Base-by-base conservation (phyloP, 768 basidiomycete genomes). In the Gyrodon lividus region DNA sequence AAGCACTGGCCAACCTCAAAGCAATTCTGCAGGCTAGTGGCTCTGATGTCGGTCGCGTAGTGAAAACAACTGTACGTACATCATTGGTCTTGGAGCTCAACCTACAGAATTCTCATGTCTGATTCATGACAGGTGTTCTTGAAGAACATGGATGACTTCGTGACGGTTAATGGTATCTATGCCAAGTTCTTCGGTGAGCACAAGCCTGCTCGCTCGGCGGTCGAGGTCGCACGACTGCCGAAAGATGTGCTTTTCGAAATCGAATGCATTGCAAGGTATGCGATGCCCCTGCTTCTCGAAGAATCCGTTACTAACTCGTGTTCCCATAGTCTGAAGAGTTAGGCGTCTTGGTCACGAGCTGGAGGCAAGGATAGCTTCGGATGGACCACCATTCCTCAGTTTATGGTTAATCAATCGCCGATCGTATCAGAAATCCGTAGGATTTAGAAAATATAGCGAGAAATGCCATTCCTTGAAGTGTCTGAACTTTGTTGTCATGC, bases 201-300 rank as follows among this genome's bases (percentile, higher is more conserved):
- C 74, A 94, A 90, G 70, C 96, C 97, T 42, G 94, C 97, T 4
- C 78, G 97, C 55, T 93, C 93, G 26, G 84, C 89, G 28, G 91
- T 99, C 46, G 92, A 98, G 74, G 92, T 93, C 28, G 76, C 87
- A 30, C 77, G 92, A 40, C 78, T 98, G 47, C 96, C 96, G 9
- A 91, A 87, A 67, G 90, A 93, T 62, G 95, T 92, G 8, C 76
- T 95, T 31, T 84, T 97, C 45, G 96, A 98, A 77, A 81, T 98
- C 49, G 96, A 98, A 71, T 85, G 82, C 54, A 87, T 94, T 68
- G 91, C 85, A 12, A 86, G 84, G 86, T 85, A 59, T 47, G 80
- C 59, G 8, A 19, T 2, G 17, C 10, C 19, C 3, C 6, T 51
- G 28, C 19, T n/a, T 38, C 10, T 16, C 24, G 6, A 24, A 41